Base-by-base conservation (phyloP, 495 filamentous ascomycete species). In the Talaromyces stipitatus region DNA sequence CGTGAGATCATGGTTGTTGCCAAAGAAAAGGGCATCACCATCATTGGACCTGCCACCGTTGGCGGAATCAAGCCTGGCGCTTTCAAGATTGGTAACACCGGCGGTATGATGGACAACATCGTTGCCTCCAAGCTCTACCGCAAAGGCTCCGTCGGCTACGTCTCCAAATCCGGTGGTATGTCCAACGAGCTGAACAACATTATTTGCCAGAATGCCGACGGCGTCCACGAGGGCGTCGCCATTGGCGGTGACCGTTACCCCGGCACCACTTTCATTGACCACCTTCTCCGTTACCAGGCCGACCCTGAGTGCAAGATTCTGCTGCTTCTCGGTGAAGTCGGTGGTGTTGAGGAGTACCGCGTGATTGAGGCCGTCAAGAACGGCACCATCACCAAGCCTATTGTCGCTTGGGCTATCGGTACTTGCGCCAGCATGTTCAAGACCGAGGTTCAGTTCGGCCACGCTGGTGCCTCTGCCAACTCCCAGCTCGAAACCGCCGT, bases 41-140 rank as follows among this genome's bases (percentile, higher is more conserved):
- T 98, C 76, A 96, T 98, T 67, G 94, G 94, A 56, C 94, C 94
- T 59, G 94, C 94, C 58, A 98, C 94, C 55, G 94, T 98, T 60
- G 94, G 94, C 84, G 94, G 94, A 68, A 97, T 98, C 81, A 98
- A 98, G 84, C 94, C 94, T 59, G 95, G 94, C 75, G 86, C 88
- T 69, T 98, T 89, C 85, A 98, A 97, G 85, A 98, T 98, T 61
- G 94, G 94, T 74, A 98, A 98, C 83, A 98, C 94, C 61, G 94
- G 94, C 84, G 94, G 94, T 75, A 98, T 98, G 94, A 98, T 98
- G 94, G 94, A 98, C 84, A 98, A 98, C 83, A 98, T 98, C 66
- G 94, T 98, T 58, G 92, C 94, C 63, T 97, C 95, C 75, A 98
- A 97, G 85, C 90, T 98, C 52, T 98, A 98, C 85, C 94, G 94